Conservation (phyloP, 345 rosid genomes). For the Stellera chamaejasme region DNA sequence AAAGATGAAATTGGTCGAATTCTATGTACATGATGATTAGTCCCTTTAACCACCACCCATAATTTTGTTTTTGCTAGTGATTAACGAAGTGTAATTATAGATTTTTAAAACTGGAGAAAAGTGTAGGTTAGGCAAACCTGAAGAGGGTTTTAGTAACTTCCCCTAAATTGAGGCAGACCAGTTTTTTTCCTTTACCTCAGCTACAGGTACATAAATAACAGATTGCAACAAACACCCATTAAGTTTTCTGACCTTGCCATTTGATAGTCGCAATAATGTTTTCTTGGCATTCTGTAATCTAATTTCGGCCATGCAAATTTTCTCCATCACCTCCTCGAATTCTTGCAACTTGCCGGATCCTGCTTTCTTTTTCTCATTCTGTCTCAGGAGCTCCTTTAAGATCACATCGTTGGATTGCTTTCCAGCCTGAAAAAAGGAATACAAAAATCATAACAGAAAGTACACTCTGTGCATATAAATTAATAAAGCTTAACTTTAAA, state of each 20-base stretch:
- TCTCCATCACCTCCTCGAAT: slow-evolving; percentile 59
- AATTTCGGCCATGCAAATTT: slow-evolving; percentile 44
- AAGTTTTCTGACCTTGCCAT: slow-evolving; percentile 32
- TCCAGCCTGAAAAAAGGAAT: slow-evolving; percentile 23
- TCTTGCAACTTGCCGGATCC: slow-evolving; percentile 17
- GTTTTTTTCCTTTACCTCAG: slow-evolving; percentile 51
- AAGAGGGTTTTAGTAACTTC: too few relatives aligned
- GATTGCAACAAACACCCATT: slow-evolving; percentile 21
- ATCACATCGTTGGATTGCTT: slow-evolving; percentile 44
- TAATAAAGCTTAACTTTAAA: too few relatives aligned
- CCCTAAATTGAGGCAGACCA: slow-evolving; percentile 9
- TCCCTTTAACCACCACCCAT: too few relatives aligned
- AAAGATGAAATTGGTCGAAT: too few relatives aligned
- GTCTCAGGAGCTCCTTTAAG: slow-evolving; percentile 45
- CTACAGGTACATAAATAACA: slow-evolving; percentile 63
- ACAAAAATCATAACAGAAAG: background rate
- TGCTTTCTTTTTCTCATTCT: slow-evolving; percentile 22
- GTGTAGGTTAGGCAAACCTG: too few relatives aligned
- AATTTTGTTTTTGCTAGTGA: too few relatives aligned
- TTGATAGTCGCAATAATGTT: slow-evolving; percentile 28
- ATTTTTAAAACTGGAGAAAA: too few relatives aligned
- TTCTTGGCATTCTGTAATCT: slow-evolving; percentile 47
- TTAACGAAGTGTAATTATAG: too few relatives aligned
- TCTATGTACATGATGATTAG: too few relatives aligned
- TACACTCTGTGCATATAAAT: too few relatives aligned